phyloP scores from a whole-genome alignment of 306 rosid species.

The Medicago arabica region DNA sequence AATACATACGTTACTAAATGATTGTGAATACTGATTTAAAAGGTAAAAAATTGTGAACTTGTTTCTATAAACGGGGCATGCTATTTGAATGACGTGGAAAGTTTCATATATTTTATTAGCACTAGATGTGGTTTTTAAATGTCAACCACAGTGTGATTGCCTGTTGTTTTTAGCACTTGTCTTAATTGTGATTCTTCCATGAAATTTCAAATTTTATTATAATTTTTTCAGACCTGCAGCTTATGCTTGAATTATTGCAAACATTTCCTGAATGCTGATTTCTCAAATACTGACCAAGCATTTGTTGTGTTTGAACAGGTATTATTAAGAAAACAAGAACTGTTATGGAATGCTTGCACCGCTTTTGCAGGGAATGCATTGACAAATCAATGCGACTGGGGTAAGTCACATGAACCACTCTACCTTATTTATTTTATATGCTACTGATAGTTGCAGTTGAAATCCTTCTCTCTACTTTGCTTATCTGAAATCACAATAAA shows the following conservation, averaged over 20 bases:
- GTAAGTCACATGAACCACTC: conserved; percentile 50
- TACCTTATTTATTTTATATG: conserved; percentile 34
- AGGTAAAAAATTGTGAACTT: conserved; percentile 1
- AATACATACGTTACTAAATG: neutral
- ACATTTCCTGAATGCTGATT: conserved; percentile 21
- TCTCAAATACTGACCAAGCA: conserved; percentile 22
- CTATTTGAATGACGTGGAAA: conserved; percentile 23
- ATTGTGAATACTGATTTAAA: conserved; percentile 1
- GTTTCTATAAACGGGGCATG: conserved; percentile 4
- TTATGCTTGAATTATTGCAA: conserved; percentile 15
- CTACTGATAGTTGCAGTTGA: conserved; percentile 23
- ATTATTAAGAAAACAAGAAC: conserved; percentile 95
- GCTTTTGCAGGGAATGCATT: conserved; percentile 98
- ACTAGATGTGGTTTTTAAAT: conserved; percentile 18
- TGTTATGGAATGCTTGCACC: conserved; percentile 98
- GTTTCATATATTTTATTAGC: conserved; percentile 19
- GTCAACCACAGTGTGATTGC: neutral
- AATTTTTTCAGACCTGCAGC: conserved; percentile 10
- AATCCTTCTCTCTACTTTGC: conserved; percentile 34
- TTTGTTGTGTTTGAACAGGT: conserved; percentile 52
- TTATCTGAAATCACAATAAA: conserved; percentile 21
- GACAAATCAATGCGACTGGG: conserved; percentile 97
- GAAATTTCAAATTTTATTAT: conserved; percentile 29
- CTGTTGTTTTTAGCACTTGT: conserved; percentile 8
- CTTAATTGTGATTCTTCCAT: conserved; percentile 18